phyloP scores from a whole-genome alignment of 2,329 filamentous ascomycete genomes.

The Sarocladium kiliense region DNA sequence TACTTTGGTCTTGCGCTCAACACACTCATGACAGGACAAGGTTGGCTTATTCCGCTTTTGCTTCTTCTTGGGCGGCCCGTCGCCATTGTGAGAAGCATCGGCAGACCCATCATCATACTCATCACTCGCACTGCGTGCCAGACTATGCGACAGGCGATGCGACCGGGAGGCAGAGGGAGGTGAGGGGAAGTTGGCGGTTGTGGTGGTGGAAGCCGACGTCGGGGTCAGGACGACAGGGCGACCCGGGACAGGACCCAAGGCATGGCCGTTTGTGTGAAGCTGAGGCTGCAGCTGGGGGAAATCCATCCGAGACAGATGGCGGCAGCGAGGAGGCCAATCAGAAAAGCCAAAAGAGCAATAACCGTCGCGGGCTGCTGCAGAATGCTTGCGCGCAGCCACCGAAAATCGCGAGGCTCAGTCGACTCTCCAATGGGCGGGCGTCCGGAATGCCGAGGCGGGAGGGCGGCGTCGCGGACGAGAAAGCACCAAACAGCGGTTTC shows the following conservation, averaged over 20 bases:
- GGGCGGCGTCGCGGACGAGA: too few species aligned
- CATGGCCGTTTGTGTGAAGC: background rate
- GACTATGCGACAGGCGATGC: background rate
- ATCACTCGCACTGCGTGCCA: background rate
- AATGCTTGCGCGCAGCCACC: background rate
- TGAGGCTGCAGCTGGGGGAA: background rate
- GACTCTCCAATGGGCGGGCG: background rate
- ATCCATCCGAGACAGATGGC: background rate
- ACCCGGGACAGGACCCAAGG: background rate
- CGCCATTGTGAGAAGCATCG: slow-evolving; percentile 15
- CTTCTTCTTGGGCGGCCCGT: slow-evolving; percentile 56
- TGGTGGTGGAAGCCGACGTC: slow-evolving; percentile 6
- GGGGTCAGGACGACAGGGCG: slow-evolving; percentile 3
- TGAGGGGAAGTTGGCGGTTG: slow-evolving; percentile 6
- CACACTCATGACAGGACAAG: slow-evolving; percentile 72
- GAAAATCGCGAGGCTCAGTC: background rate
- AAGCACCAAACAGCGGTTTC: too few species aligned
- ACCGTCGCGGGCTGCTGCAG: background rate
- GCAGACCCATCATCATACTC: slow-evolving; percentile 17
- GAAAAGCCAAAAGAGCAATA: background rate
- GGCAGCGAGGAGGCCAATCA: background rate
- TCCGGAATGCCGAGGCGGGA: background rate
- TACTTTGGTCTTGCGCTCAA: slow-evolving; percentile 78
- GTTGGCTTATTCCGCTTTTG: slow-evolving; percentile 84
- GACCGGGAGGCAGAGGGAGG: slow-evolving; percentile 12